phyloP scores from a whole-genome alignment of 331 rosid genomes.

The Malus hybrid region DNA sequence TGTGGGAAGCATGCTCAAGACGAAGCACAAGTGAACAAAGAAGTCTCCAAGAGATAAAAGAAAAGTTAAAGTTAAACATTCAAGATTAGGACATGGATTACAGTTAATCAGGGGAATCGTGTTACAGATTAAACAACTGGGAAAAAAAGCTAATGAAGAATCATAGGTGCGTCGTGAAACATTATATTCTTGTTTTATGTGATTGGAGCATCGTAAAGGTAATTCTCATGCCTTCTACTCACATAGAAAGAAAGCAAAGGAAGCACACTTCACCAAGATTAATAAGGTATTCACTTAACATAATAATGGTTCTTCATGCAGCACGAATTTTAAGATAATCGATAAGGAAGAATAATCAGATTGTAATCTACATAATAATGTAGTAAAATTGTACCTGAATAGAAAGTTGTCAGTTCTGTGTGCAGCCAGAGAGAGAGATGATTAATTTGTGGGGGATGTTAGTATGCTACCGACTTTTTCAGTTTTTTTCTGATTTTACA shows the following conservation, averaged over 20 bases:
- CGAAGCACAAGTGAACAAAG: conserved; percentile 46
- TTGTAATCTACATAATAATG: neutral
- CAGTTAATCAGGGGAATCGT: conserved; percentile 8
- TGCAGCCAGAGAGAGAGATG: no score
- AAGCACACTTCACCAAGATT: conserved; percentile 21
- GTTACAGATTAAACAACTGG: neutral
- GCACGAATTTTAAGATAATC: conserved; percentile 37
- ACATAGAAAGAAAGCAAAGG: neutral
- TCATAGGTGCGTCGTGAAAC: conserved; percentile 35
- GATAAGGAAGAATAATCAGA: conserved; percentile 41
- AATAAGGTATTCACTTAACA: conserved; percentile 14
- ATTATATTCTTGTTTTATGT: conserved; percentile 38
- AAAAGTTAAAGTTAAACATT: conserved; percentile 1
- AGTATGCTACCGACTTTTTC: no score
- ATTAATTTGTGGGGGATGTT: no score
- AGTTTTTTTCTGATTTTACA: no score
- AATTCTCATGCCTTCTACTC: conserved; percentile 21
- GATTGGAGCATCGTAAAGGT: conserved; percentile 50
- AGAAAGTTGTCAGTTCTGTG: no score
- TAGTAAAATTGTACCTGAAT: no score
- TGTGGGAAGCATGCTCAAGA: conserved; percentile 62
- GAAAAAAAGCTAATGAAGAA: neutral
- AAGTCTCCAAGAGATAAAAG: conserved; percentile 20
- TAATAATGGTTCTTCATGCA: conserved; percentile 12
- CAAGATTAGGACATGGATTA: conserved; percentile 28